These are phyloP conservation scores for Mikania micrantha DNA, from an alignment of 129 eudicot species.

Conservation along the genomic window DNA sequence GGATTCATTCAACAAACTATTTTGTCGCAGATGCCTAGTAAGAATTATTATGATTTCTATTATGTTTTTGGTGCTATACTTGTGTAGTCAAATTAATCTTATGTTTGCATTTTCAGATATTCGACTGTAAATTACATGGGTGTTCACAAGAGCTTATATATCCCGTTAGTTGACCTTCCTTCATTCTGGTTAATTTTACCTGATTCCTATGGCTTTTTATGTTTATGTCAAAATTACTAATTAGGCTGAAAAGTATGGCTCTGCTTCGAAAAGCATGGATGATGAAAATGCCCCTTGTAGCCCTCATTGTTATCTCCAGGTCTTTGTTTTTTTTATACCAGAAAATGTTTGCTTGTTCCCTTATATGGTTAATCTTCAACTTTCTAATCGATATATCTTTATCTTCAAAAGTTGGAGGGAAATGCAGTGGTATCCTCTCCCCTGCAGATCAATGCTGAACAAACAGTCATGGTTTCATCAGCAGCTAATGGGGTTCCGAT, in stretches of 20 bases:
- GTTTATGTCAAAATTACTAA: slow-evolving; percentile 3
- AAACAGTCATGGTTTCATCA: slow-evolving; percentile 27
- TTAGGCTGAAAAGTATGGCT: slow-evolving; percentile 55
- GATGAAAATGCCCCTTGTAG: slow-evolving; percentile 60
- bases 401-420: slow-evolving; percentile 33
- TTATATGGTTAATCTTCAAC: not conserved
- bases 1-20: slow-evolving; percentile 79
- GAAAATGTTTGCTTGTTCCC: not conserved
- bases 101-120: slow-evolving; percentile 47
- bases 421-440: slow-evolving; percentile 21
- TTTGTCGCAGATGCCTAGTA: slow-evolving; percentile 92
- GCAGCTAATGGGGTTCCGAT: slow-evolving; percentile 25
- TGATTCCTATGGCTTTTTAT: slow-evolving; percentile 2
- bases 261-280: slow-evolving; percentile 36
- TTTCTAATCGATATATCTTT: slow-evolving; percentile 12
- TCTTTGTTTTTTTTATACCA: slow-evolving; percentile 12
- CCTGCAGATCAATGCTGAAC: slow-evolving; percentile 5
- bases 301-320: slow-evolving; percentile 64
- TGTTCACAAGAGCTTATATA: slow-evolving; percentile 85
- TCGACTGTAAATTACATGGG: slow-evolving; percentile 90
- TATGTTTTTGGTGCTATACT: slow-evolving; percentile 12
- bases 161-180: slow-evolving; percentile 51
- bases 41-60: slow-evolving; percentile 11
- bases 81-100: slow-evolving; percentile 1
- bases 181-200: not conserved